Conservation (phyloP, 495 filamentous ascomycete species). For the Platismatia glauca region DNA sequence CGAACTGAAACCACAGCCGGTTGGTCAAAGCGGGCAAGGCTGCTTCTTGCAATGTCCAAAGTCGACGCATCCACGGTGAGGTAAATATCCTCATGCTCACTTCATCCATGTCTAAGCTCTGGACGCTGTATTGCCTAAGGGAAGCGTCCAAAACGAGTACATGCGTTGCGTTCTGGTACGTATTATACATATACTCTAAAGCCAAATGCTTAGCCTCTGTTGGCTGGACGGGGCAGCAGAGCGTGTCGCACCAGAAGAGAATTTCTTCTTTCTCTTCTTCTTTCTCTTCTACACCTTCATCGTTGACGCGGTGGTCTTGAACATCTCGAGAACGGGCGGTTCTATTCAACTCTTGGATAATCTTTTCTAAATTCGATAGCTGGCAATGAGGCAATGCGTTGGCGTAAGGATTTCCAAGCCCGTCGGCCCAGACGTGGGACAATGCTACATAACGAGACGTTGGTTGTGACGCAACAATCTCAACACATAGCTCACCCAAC, state of each 20-base stretch:
- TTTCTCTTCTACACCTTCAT: background rate
- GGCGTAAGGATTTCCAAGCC: slow-evolving; percentile 16
- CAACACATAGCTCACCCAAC: background rate
- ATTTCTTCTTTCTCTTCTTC: background rate
- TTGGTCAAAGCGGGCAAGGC: background rate
- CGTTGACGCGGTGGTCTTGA: background rate
- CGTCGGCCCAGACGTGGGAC: slow-evolving; percentile 23
- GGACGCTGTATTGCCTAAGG: background rate
- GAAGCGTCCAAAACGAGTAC: slow-evolving; percentile 14
- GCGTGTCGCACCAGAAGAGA: slow-evolving; percentile 18
- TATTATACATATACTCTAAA: slow-evolving; percentile 5
- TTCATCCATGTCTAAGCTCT: background rate
- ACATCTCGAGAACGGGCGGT: background rate
- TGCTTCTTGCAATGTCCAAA: slow-evolving; percentile 14
- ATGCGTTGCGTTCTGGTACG: slow-evolving; percentile 10
- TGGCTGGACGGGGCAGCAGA: slow-evolving; percentile 11
- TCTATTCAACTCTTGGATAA: background rate
- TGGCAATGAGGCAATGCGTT: slow-evolving; percentile 18
- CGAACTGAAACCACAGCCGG: slow-evolving; percentile 14
- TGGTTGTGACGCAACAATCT: slow-evolving; percentile 7
- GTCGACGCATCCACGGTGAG: slow-evolving; percentile 6
- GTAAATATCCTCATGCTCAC: background rate
- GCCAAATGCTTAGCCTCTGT: slow-evolving; percentile 2
- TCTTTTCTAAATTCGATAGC: background rate
- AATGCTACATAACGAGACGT: slow-evolving; percentile 21